These are phyloP conservation scores for Pythium chondricola DNA, from an alignment of 352 stramenopile genomes.

Conservation along the genomic window DNA sequence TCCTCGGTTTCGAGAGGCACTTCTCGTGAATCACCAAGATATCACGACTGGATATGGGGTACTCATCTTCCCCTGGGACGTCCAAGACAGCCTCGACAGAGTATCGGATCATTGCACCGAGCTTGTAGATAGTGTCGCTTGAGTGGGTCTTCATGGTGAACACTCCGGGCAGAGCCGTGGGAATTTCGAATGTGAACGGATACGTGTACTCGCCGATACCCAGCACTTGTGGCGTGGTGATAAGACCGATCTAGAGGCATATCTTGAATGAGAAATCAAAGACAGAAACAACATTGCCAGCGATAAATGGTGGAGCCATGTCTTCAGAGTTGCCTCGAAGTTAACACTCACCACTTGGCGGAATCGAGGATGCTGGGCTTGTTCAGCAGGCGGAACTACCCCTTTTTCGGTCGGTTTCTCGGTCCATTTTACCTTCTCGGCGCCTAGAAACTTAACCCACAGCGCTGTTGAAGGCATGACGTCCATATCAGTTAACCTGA, in stretches of 20 bases:
- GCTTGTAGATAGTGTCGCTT: conserved; percentile 5
- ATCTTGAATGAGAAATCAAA: not conserved
- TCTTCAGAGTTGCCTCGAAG: too few species aligned
- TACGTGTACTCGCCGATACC: conserved; percentile 23
- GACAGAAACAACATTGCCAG: not conserved
- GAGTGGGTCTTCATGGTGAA: conserved; percentile 16
- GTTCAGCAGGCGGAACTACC: not conserved
- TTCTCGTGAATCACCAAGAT: conserved; percentile 24
- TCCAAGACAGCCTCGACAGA: conserved; percentile 23
- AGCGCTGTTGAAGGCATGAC: conserved; percentile 46
- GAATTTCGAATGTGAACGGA: conserved; percentile 26
- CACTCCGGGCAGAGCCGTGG: conserved; percentile 20
- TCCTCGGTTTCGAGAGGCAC: conserved; percentile 12
- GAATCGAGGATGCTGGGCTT: conserved; percentile 16
- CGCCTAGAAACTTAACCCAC: conserved; percentile 45
- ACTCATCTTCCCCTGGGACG: conserved; percentile 13
- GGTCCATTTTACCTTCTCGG: conserved; percentile 56
- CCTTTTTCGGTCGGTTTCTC: conserved; percentile 7
- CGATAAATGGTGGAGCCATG: not conserved
- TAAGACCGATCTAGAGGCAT: not conserved
- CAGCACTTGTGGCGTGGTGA: conserved; percentile 8
- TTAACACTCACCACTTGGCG: conserved; percentile 14
- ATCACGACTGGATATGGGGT: conserved; percentile 10
- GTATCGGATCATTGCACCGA: conserved; percentile 25
- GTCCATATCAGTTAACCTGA: too few species aligned